Evolutionary conservation across 192 early-diverging fungal genomes (phyloP).

Genomic region (Podila verticillata): DNA sequence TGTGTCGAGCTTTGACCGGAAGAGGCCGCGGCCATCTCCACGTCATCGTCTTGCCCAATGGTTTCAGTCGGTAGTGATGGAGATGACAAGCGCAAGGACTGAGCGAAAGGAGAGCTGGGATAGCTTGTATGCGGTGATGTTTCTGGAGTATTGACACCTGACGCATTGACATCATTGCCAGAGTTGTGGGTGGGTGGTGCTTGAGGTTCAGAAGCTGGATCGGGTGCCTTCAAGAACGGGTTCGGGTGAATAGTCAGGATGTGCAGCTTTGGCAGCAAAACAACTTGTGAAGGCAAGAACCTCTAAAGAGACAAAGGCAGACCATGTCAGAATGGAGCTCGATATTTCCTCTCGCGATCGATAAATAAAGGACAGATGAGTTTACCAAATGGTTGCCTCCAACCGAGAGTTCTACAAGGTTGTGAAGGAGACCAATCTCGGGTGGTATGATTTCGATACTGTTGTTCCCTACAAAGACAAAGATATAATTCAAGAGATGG

Average conservation of each 20-base stretch:
- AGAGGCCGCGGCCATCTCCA: too few relatives aligned
- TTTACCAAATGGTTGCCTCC: constrained; percentile 57
- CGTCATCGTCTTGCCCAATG: too few relatives aligned
- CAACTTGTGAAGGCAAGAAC: constrained; percentile 53
- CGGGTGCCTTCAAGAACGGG: constrained; percentile 23
- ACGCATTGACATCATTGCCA: not conserved
- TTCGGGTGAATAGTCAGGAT: constrained; percentile 57
- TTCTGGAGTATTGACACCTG: not conserved
- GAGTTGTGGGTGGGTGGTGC: not conserved
- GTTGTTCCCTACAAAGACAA: constrained; percentile 48
- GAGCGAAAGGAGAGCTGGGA: too few relatives aligned
- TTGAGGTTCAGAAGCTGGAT: not conserved
- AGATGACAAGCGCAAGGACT: too few relatives aligned
- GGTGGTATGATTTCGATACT: constrained; percentile 50
- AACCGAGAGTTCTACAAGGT: constrained; percentile 57
- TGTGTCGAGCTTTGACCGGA: too few relatives aligned
- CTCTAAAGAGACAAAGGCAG: constrained; percentile 1
- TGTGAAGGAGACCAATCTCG: constrained; percentile 54
- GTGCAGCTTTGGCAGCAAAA: constrained; percentile 45
- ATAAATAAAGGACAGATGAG: not conserved
- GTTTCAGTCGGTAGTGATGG: too few relatives aligned
- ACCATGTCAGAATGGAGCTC: not conserved
- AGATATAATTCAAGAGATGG: not conserved
- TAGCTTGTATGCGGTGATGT: not conserved
- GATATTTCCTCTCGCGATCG: not conserved